phyloP scores from a whole-genome alignment of 2,329 filamentous ascomycete genomes.

The Coniella lustricola region DNA sequence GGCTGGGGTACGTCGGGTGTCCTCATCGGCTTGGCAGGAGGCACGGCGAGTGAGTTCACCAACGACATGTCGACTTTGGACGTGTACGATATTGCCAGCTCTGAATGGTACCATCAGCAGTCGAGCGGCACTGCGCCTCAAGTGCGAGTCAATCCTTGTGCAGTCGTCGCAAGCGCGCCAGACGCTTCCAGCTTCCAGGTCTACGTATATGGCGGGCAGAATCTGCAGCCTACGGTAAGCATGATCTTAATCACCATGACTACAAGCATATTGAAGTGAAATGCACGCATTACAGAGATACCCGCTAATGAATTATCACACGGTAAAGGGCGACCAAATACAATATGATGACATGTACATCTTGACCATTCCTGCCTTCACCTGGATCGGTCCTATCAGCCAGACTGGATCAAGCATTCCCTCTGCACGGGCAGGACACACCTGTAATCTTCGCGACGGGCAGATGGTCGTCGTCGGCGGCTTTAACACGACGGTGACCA shows the following conservation, averaged over 20 bases:
- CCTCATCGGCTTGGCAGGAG: constrained; percentile 64
- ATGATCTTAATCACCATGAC: background rate
- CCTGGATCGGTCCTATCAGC: constrained; percentile 58
- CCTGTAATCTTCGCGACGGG: constrained; percentile 61
- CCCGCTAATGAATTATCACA: constrained; percentile 7
- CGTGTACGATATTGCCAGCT: constrained; percentile 68
- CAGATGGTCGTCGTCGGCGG: constrained; percentile 67
- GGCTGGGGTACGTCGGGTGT: constrained; percentile 67
- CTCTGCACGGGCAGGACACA: constrained; percentile 58
- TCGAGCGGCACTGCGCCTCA: constrained; percentile 56
- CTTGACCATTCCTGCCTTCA: constrained; percentile 64
- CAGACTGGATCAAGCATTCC: constrained; percentile 44
- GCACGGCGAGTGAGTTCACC: constrained; percentile 58
- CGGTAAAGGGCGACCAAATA: constrained; percentile 36
- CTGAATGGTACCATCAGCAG: constrained; percentile 67
- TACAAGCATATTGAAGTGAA: too few relatives aligned
- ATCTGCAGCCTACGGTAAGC: constrained; percentile 54
- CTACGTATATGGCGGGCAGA: constrained; percentile 73
- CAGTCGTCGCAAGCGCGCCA: constrained; percentile 60
- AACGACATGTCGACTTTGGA: constrained; percentile 49
- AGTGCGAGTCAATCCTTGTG: constrained; percentile 65
- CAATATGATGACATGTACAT: constrained; percentile 71
- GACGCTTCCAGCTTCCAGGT: constrained; percentile 71
- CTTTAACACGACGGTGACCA: constrained; percentile 53
- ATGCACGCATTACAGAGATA: background rate